A percentile compares a stretch with the other conserved stretches of the same genome.
phyloP scores from a whole-genome alignment of 2,329 filamentous ascomycete species.

The Chaetomium sp. region DNA sequence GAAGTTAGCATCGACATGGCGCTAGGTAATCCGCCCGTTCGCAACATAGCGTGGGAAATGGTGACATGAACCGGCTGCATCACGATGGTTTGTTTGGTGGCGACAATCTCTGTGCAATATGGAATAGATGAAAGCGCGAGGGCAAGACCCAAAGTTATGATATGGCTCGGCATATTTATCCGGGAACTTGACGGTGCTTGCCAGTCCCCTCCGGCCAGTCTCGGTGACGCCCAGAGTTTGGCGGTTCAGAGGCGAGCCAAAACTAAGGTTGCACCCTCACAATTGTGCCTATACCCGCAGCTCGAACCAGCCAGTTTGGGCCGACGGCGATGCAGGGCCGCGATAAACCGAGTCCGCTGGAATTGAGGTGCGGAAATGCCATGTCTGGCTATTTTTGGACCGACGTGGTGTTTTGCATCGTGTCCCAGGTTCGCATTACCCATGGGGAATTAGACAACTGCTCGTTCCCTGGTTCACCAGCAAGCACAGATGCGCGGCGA shows the following conservation, averaged over 20 bases:
- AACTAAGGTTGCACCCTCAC: conserved; percentile 35
- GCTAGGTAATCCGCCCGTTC: conserved; percentile 21
- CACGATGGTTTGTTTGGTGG: conserved; percentile 31
- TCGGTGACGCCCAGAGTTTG: conserved; percentile 28
- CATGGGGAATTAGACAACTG: conserved; percentile 17
- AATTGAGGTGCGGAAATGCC: conserved; percentile 9
- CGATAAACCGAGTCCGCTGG: conserved; percentile 32
- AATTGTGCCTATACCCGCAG: conserved; percentile 35
- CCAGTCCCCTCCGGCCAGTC: conserved; percentile 24
- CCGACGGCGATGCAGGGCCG: conserved; percentile 35
- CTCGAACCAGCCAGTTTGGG: conserved; percentile 29
- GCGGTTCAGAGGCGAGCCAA: conserved; percentile 22
- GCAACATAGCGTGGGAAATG: conserved; percentile 22
- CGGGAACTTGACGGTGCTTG: conserved; percentile 30
- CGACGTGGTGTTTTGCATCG: conserved; percentile 22
- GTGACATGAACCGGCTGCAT: conserved; percentile 28
- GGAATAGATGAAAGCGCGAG: conserved; percentile 37
- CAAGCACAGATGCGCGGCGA: conserved; percentile 30
- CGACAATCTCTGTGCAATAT: conserved; percentile 39
- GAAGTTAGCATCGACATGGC: conserved; percentile 24
- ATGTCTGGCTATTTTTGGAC: conserved; percentile 36
- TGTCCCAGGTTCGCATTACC: conserved; percentile 19
- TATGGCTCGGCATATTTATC: conserved; percentile 39
- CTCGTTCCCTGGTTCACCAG: conserved; percentile 15
- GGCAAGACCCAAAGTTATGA: conserved; percentile 31